Conservation (phyloP, 257 asterid species). For the Solanum bukasovii region DNA sequence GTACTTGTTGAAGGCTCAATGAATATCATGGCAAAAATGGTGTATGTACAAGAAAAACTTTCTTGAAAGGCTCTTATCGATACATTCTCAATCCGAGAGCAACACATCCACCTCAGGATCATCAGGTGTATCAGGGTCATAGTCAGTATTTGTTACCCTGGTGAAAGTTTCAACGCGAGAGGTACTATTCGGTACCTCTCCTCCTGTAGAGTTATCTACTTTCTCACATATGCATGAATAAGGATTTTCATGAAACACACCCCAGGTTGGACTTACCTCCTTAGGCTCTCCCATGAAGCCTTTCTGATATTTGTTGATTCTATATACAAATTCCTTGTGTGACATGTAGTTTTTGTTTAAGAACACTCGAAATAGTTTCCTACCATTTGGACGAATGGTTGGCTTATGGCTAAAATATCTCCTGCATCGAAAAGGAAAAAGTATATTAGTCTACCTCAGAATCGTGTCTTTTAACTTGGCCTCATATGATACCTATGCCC, state of each 20-base stretch:
- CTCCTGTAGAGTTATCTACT: constrained; percentile 15
- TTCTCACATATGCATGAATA: constrained; percentile 85
- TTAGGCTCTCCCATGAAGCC: constrained; percentile 92
- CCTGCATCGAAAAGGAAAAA: constrained; percentile 36
- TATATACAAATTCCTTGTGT: constrained; percentile 62
- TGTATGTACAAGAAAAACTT: background rate
- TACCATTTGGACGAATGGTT: constrained; percentile 86
- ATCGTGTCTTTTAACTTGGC: background rate
- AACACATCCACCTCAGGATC: constrained; percentile 72
- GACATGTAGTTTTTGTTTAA: constrained; percentile 55
- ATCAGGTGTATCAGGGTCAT: constrained; percentile 37
- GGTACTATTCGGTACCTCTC: background rate
- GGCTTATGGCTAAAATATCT: constrained; percentile 96
- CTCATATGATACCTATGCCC: background rate
- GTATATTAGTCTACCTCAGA: background rate
- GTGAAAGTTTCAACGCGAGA: background rate
- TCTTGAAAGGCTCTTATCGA: background rate
- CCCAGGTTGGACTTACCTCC: constrained; percentile 85
- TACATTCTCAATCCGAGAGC: constrained; percentile 55
- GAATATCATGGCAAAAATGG: background rate
- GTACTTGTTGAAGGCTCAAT: background rate
- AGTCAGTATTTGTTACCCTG: constrained; percentile 43
- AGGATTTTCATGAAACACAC: constrained; percentile 89
- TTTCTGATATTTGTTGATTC: constrained; percentile 44
- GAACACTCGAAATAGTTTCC: constrained; percentile 56